These are phyloP conservation scores for Selaginella moellendorffii DNA, from an alignment of 75 land plant genomes.

Conservation along the genomic window DNA sequence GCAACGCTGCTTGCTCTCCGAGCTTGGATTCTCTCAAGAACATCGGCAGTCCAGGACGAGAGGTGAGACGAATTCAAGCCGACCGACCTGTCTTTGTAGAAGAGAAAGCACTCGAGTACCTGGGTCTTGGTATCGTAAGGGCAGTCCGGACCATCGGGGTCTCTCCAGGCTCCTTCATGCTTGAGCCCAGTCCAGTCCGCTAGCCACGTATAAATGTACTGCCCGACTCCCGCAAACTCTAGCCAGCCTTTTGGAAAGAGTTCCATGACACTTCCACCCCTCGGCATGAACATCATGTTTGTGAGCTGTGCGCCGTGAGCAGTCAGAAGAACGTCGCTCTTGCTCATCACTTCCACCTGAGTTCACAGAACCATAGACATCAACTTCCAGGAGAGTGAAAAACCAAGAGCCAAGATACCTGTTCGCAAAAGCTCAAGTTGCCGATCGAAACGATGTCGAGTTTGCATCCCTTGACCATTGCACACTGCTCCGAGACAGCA, in stretches of 20 bases:
- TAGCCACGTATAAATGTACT: conserved; percentile 18
- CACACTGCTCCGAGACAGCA: conserved; percentile 19
- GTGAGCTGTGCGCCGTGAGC: conserved; percentile 32
- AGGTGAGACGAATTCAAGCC: conserved; percentile 35
- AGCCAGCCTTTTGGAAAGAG: conserved; percentile 28
- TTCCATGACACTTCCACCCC: conserved; percentile 22
- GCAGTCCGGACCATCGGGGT: conserved; percentile 39
- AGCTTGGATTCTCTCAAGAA: conserved; percentile 6
- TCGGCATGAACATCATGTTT: conserved; percentile 27
- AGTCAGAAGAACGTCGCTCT: conserved; percentile 20
- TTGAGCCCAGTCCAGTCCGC: conserved; percentile 14
- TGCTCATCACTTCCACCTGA: conserved; percentile 21
- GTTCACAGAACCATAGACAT: neutral
- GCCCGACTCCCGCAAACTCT: conserved; percentile 25
- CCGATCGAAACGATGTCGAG: conserved; percentile 8
- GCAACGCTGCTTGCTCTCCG: too few species aligned
- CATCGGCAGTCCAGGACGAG: conserved; percentile 27
- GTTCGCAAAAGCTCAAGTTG: conserved; percentile 23
- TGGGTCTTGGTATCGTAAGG: conserved; percentile 21
- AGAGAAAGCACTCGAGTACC: conserved; percentile 17
- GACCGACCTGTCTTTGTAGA: conserved; percentile 32
- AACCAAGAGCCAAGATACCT: conserved; percentile 7
- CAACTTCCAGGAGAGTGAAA: too few species aligned
- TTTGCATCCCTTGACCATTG: conserved; percentile 11
- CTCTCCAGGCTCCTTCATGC: conserved; percentile 46